Base-by-base conservation (phyloP, 345 rosid genomes). In the Luvunga scandens region DNA sequence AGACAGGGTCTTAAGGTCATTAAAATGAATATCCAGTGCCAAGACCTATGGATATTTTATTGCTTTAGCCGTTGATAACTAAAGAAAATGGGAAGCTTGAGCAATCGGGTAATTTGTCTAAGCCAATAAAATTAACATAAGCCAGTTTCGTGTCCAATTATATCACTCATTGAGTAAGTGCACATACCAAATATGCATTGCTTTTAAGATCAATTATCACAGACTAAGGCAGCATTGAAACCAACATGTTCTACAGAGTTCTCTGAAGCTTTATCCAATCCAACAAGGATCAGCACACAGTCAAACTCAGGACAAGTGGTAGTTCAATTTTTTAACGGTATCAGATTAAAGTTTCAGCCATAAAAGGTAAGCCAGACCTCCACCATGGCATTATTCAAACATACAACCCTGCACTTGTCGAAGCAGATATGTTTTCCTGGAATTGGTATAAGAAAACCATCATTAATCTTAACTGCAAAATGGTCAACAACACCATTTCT, bases 151-250 rank as follows among this genome's bases (percentile, higher is more conserved):
- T 22, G 36, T 36, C 76, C 36, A 57, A 31, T 18, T 71, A 31
- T 25, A 42, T 59, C 53, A 42, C 48, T 42, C 48, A 42, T 42
- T 42, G 45, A 39, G 13, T 39, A 42, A 10, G 14, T 42, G 48
- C 48, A 10, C 4, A 42, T 42, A 2, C 36, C 59, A 69, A 31
- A 71, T 53, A 55, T 53, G 31, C 24, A 72, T 33, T 16, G 50
- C 30, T 72, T 45, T 24, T 39, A 33, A 72, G 34, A 61, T 60
- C 67, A 73, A 60, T 38, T 60, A 38, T 57, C 62, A 73, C 21
- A 18, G 27, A n/a, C 55, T 31, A 69, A 25, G 28, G 7, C 28
- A 16, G 34, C 56, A 28, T 48, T 30, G 10, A 19, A 53, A 18
- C 22, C 56, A 18, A 53, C 56, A 72, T 12, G 12, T 61, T 36